A percentile compares a stretch with the other conserved stretches of the same genome.
phyloP scores from a whole-genome alignment of 2,329 filamentous ascomycete genomes.

The Camptophora hylomeconis region DNA sequence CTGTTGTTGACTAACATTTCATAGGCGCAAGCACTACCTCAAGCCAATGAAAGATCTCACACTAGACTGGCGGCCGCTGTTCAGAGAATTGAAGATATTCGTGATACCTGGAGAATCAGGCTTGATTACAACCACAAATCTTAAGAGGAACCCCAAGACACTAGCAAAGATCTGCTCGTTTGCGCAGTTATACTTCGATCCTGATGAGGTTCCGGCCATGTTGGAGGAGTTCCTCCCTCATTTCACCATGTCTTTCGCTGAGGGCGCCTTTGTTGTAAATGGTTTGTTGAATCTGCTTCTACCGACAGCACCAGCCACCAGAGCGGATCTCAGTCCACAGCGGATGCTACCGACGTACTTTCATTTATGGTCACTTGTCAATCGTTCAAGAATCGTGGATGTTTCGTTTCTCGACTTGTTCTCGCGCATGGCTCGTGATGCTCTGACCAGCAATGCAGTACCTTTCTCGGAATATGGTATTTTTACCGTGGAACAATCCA shows the following conservation, averaged over 20 bases:
- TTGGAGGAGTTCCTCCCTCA: constrained; percentile 68
- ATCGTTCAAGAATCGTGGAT: constrained; percentile 77
- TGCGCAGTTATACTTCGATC: constrained; percentile 84
- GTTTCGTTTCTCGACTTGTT: constrained; percentile 79
- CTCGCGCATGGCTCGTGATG: constrained; percentile 76
- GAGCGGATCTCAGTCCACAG: constrained; percentile 67
- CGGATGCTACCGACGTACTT: constrained; percentile 89
- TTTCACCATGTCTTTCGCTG: constrained; percentile 86
- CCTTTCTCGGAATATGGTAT: constrained; percentile 78
- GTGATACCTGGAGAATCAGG: constrained; percentile 73
- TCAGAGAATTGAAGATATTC: constrained; percentile 81
- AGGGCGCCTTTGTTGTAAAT: constrained; percentile 85
- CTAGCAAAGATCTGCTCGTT: constrained; percentile 84
- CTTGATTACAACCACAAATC: constrained; percentile 46
- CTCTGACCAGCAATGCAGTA: constrained; percentile 59
- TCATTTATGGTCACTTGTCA: constrained; percentile 89
- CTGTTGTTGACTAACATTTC: constrained; percentile 18
- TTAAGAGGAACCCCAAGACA: constrained; percentile 56
- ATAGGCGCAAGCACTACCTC: constrained; percentile 85
- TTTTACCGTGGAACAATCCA: constrained; percentile 82
- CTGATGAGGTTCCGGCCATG: constrained; percentile 68
- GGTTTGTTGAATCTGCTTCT: constrained; percentile 77
- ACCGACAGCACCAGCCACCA: constrained; percentile 63
- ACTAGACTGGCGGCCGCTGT: constrained; percentile 86
- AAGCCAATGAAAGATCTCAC: constrained; percentile 79